A percentile compares a stretch with the other conserved stretches of the same genome.
phyloP scores from a whole-genome alignment of 352 stramenopile species.

The Pythium insidiosum region DNA sequence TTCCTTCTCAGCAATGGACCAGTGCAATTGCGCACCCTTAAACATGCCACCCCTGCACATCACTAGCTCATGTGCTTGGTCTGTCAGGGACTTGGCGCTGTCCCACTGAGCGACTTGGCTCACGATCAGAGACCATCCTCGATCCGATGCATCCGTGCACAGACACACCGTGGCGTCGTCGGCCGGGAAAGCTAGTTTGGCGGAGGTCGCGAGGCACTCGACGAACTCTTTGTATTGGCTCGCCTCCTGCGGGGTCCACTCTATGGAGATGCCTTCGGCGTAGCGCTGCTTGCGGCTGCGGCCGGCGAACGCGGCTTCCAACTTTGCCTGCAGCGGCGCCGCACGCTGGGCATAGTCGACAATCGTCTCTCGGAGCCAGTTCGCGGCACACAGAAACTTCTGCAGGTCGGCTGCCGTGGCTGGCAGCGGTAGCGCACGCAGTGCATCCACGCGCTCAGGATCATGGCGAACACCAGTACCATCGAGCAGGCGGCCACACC shows the following conservation, averaged over 20 bases:
- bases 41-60: neutral
- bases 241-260: neutral
- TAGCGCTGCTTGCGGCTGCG: neutral
- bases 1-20: too few relatives aligned
- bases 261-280: neutral
- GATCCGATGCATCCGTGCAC: conserved; percentile 5
- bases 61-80: neutral
- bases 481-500: conserved; percentile 1
- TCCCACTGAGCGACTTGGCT: conserved; percentile 1
- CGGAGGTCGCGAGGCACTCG: neutral
- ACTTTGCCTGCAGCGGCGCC: neutral
- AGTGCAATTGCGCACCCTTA: neutral
- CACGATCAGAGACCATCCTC: conserved; percentile 6
- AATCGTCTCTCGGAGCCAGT: conserved; percentile 4
- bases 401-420: neutral
- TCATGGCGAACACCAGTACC: neutral
- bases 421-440: neutral
- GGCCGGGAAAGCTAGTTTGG: neutral
- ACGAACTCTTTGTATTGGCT: neutral
- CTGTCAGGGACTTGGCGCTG: neutral
- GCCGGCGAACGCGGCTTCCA: neutral
- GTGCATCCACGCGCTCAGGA: neutral
- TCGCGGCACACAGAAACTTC: conserved; percentile 6
- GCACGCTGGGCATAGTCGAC: neutral
- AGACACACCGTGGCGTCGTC: conserved; percentile 3